Base-by-base conservation (phyloP, 2,329 filamentous ascomycete species). In the Diaporthe sp. region DNA sequence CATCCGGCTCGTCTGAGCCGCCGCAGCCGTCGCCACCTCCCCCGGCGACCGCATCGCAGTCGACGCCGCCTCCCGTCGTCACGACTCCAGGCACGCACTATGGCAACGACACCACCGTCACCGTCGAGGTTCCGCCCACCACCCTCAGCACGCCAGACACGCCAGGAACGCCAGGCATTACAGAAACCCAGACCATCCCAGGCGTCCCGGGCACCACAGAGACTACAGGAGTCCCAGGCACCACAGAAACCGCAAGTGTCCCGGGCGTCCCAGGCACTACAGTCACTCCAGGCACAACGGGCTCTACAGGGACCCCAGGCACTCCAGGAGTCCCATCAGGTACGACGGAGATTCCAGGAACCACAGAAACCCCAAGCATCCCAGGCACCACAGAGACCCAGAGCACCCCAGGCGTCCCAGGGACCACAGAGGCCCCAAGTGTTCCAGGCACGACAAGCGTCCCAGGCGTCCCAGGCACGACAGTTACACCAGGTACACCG, bases 21-120 rank as follows among this genome's bases (percentile, higher is more conserved):
- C 64, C 64, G 15, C 35, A 25, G 58, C 58, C 58, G n/a, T 25
- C 58, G 6, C 57, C 57, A n/a, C 57, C 57, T 25, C 35, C 61
- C 1, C 30, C 45, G 4, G 30, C 30, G 2, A 54, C 47, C 2
- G n/a, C n/a, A 19, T 40, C 47, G 9, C 30, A 45, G 17, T 30
- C 64, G n/a, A 12, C 55, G 1, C 33, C 57, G 12, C 35, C 22
- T 10, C 64, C 64, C 1, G 35, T 38, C 35, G 10, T 38, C 35
- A 38, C 35, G 35, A 38, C 35, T 38, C 47, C 64, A 7, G 33
- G n/a, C 13, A 9, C 47, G 15, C 64, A 52, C n/a, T 30, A 33
- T 9, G 42, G 42, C 45, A 52, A 68, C 9, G 33, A 54, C 2
- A 68, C 33, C 7, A 68, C 64, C 45, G 50, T 38, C 45, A 68